Percentiles rank a stretch among this genome's conserved stretches.
Conservation (phyloP, 352 stramenopile species). For the Pilasporangium apinafurcum region DNA sequence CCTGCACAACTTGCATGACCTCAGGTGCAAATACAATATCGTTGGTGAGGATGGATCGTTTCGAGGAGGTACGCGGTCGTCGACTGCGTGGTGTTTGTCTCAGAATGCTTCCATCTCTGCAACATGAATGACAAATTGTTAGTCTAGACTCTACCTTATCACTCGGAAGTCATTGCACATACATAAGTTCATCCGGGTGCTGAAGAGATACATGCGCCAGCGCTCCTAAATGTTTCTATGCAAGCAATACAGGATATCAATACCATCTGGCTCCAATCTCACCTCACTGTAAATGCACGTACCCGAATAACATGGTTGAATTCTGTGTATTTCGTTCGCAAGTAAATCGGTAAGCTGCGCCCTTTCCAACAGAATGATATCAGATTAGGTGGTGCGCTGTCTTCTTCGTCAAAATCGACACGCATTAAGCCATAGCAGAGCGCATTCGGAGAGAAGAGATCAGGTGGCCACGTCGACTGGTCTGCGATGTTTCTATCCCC, state of each 20-base stretch:
- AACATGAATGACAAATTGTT: neutral
- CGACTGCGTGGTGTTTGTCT: conserved; percentile 53
- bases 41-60: conserved; percentile 69
- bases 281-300: conserved; percentile 1
- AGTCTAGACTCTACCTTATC: neutral
- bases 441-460: conserved; percentile 72
- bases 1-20: conserved; percentile 57
- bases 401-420: conserved; percentile 60
- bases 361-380: conserved; percentile 89
- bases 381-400: conserved; percentile 57
- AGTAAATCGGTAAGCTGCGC: conserved; percentile 73
- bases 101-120: conserved; percentile 58
- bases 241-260: conserved; percentile 3
- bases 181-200: conserved; percentile 74
- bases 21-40: conserved; percentile 80
- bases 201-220: conserved; percentile 71
- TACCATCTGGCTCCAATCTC: neutral
- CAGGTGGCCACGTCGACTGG: conserved; percentile 56
- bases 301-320: conserved; percentile 87
- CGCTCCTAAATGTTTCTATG: conserved; percentile 76
- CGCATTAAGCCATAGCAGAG: conserved; percentile 81
- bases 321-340: conserved; percentile 84
- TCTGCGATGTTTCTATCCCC: conserved; percentile 67
- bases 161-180: conserved; percentile 4
- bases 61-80: conserved; percentile 57